A percentile compares a stretch with the other conserved stretches of the same genome.
phyloP scores from a whole-genome alignment of 768 basidiomycete genomes.

The Rhodotorula kratochvilovae region DNA sequence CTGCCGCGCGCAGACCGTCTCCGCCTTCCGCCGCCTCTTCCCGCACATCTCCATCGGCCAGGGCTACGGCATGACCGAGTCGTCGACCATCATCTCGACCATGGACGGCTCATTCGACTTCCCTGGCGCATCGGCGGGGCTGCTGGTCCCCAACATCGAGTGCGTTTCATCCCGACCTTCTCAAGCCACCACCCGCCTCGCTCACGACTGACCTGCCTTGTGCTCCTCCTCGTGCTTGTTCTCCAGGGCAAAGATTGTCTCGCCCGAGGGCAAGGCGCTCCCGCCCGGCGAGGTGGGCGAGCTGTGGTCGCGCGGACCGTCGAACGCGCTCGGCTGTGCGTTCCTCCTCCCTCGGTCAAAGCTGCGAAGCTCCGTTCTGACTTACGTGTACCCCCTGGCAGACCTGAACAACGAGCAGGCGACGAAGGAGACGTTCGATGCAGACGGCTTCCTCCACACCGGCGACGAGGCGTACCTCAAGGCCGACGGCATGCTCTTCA shows the following conservation, averaged over 20 bases:
- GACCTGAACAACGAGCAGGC: conserved; percentile 35
- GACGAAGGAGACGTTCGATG: conserved; percentile 35
- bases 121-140: conserved; percentile 9
- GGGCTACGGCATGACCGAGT: conserved; percentile 32
- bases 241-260: conserved; percentile 28
- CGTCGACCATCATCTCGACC: conserved; percentile 15
- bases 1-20: conserved; percentile 1
- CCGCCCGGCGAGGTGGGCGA: conserved; percentile 30
- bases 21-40: conserved; percentile 18
- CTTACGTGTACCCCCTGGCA: not conserved
- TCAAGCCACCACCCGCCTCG: too few species aligned
- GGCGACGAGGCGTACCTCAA: conserved; percentile 30
- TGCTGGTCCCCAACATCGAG: conserved; percentile 24
- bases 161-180: not conserved
- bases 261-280: conserved; percentile 28
- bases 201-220: not conserved
- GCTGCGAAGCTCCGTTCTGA: not conserved
- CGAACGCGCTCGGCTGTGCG: conserved; percentile 32
- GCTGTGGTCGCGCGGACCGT: conserved; percentile 18
- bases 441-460: conserved; percentile 35
- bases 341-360: not conserved
- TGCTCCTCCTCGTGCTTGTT: too few species aligned
- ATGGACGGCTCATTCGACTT: not conserved
- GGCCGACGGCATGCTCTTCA: conserved; percentile 20
- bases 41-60: conserved; percentile 21